These are phyloP conservation scores for Phytophthora foliorum DNA, from an alignment of 352 stramenopile genomes.

Conservation along the genomic window DNA sequence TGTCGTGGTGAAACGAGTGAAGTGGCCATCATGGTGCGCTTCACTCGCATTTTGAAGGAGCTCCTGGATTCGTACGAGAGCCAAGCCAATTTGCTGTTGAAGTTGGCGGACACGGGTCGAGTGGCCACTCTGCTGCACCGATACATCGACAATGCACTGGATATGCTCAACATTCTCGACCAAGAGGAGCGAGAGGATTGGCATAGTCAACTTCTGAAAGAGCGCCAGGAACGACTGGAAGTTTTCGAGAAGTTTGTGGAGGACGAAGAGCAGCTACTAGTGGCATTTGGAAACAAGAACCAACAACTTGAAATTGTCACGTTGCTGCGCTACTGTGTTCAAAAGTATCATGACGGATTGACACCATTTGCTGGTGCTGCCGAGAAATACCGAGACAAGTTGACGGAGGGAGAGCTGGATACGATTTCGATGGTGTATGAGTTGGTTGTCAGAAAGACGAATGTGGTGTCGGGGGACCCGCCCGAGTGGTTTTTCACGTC, in stretches of 20 bases:
- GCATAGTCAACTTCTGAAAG: conserved; percentile 24
- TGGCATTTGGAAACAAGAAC: conserved; percentile 25
- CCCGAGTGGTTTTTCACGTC: conserved; percentile 45
- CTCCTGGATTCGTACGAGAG: conserved; percentile 42
- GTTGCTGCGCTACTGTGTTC: conserved; percentile 37
- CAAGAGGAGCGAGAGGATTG: conserved; percentile 8
- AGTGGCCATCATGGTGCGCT: conserved; percentile 37
- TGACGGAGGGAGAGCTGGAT: conserved; percentile 32
- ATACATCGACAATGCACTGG: conserved; percentile 33
- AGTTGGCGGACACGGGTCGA: conserved; percentile 42
- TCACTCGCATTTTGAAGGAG: conserved; percentile 37
- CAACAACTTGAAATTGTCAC: conserved; percentile 46
- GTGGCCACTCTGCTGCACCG: conserved; percentile 36
- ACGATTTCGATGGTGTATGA: conserved; percentile 42
- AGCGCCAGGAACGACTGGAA: conserved; percentile 29
- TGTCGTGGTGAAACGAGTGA: conserved; percentile 22
- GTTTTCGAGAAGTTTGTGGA: conserved; percentile 28
- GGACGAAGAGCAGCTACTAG: conserved; percentile 24
- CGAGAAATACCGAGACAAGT: conserved; percentile 37
- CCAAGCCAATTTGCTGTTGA: conserved; percentile 37
- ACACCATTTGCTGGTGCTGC: conserved; percentile 26
- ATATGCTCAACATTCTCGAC: conserved; percentile 29
- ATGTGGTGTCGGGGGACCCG: conserved; percentile 28
- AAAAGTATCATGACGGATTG: conserved; percentile 38
- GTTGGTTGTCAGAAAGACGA: conserved; percentile 24